Evolutionary conservation across 148 eudicot species (phyloP).

Genomic region (Pouteria glomerata): DNA sequence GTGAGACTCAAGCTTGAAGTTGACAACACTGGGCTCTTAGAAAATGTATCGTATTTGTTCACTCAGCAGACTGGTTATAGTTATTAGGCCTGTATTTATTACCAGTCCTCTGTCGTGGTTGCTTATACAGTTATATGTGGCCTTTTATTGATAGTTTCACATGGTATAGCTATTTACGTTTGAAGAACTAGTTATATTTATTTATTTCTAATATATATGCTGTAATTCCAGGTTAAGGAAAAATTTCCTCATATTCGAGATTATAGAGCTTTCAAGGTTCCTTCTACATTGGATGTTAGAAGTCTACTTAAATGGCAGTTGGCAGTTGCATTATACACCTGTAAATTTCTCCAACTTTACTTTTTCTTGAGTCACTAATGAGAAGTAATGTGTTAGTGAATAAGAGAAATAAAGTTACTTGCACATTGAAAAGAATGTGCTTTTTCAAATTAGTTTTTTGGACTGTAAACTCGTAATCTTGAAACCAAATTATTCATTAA

Average conservation of each 20-base stretch:
- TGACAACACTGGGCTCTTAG: constrained; percentile 50
- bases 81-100: not conserved
- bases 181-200: not conserved
- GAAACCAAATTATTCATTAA: not conserved
- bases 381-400: not conserved
- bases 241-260: constrained; percentile 88
- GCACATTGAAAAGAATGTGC: not conserved
- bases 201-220: not conserved
- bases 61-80: not conserved
- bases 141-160: not conserved
- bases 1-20: constrained; percentile 59
- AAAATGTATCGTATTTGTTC: constrained; percentile 36
- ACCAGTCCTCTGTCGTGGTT: not conserved
- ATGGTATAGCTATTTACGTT: not conserved
- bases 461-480: not conserved
- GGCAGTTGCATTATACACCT: constrained; percentile 58
- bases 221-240: constrained; percentile 53
- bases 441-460: not conserved
- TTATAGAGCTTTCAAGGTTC: constrained; percentile 52
- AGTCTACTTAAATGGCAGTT: constrained; percentile 70
- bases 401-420: not conserved
- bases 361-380: not conserved
- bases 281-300: constrained; percentile 47
- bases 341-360: constrained; percentile 32
- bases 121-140: not conserved